Evolutionary conservation across 352 stramenopile species (phyloP).

Genomic region (Pythium phragmitis): DNA sequence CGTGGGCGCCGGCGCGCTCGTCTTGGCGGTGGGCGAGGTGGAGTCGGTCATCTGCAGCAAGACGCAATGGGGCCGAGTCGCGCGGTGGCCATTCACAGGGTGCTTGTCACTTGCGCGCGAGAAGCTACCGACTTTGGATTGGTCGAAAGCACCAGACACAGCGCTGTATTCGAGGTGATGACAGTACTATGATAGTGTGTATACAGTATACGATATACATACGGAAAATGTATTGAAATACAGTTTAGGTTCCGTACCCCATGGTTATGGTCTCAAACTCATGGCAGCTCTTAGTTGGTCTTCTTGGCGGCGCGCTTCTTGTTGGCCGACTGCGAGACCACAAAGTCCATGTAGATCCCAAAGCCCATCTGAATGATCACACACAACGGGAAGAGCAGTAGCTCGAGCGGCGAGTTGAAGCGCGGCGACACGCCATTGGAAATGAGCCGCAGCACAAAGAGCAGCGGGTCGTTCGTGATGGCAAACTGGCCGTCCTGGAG

Average conservation of each 20-base stretch:
- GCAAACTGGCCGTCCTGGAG: slow-evolving; percentile 68
- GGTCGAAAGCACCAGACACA: neutral
- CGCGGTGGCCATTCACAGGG: slow-evolving; percentile 1
- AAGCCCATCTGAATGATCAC: slow-evolving; percentile 73
- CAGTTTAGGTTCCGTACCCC: neutral
- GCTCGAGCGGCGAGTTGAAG: slow-evolving; percentile 70
- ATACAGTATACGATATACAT: neutral
- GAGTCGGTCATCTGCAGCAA: too few relatives aligned
- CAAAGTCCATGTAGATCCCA: slow-evolving; percentile 80
- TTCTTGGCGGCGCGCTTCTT: slow-evolving; percentile 58
- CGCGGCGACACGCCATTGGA: slow-evolving; percentile 75
- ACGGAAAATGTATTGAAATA: neutral
- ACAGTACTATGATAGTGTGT: neutral
- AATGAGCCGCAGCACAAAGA: slow-evolving; percentile 68
- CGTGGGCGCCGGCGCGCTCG: slow-evolving; percentile 7
- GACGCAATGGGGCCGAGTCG: neutral
- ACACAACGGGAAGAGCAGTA: slow-evolving; percentile 59
- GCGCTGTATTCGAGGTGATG: slow-evolving; percentile 10
- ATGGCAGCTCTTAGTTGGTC: slow-evolving; percentile 21
- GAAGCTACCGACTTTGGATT: slow-evolving; percentile 12
- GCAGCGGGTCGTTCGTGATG: slow-evolving; percentile 80
- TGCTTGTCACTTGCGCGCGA: slow-evolving; percentile 16
- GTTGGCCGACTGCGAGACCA: slow-evolving; percentile 55
- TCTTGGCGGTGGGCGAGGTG: slow-evolving; percentile 11
- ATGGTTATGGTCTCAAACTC: neutral